A percentile compares a stretch with the other conserved stretches of the same genome.
Conservation (phyloP, 352 stramenopile genomes). For the Pythium brassicae region DNA sequence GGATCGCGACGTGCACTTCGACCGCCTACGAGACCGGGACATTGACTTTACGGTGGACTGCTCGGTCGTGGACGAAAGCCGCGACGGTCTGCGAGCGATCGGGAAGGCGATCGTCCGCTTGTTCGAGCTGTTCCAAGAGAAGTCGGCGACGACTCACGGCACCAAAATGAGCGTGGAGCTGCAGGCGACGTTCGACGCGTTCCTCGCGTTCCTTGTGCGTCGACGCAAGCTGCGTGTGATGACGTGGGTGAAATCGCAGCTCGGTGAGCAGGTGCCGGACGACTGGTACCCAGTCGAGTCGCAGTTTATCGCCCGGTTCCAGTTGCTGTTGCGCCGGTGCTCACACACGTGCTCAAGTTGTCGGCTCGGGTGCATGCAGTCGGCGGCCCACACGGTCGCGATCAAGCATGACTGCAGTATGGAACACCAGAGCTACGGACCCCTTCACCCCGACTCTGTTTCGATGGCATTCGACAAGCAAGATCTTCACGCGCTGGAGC, state of each 20-base stretch:
- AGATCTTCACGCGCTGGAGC: background rate
- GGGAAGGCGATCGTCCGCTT: constrained; percentile 23
- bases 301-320: constrained; percentile 36
- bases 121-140: constrained; percentile 25
- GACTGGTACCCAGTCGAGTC: constrained; percentile 48
- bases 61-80: constrained; percentile 8
- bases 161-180: constrained; percentile 18
- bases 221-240: constrained; percentile 46
- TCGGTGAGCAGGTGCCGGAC: constrained; percentile 33
- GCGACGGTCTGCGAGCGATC: constrained; percentile 7
- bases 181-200: constrained; percentile 48
- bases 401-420: constrained; percentile 45
- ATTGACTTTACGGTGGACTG: constrained; percentile 48
- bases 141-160: background rate
- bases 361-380: constrained; percentile 62
- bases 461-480: background rate
- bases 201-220: constrained; percentile 52
- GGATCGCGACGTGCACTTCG: constrained; percentile 13
- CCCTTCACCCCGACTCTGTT: background rate
- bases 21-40: constrained; percentile 27
- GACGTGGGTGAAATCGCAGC: constrained; percentile 33
- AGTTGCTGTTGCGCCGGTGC: constrained; percentile 54
- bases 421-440: constrained; percentile 34
- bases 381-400: constrained; percentile 25
- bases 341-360: constrained; percentile 46